Base-by-base conservation (phyloP, 1,284 basidiomycete genomes). In the Tilletia indica region DNA sequence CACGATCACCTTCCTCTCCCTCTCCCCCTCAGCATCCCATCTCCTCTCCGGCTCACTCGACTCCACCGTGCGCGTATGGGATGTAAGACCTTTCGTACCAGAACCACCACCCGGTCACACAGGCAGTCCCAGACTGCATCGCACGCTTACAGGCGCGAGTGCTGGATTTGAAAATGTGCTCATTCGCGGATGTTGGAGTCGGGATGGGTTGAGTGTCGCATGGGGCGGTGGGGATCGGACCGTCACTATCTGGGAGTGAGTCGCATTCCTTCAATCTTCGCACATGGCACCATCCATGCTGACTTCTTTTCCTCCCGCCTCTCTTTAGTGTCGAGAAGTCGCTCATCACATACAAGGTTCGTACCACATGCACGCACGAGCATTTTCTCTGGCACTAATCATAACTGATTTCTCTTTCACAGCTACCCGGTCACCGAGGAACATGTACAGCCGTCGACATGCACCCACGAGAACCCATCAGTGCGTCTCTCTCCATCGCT, bases 41-140 rank as follows among this genome's bases (percentile, higher is more conserved):
- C 74, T 85, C 11, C 71, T 83, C 12, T 78, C 79, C 4, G 77
- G 78, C 6, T 72, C 75, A 2, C 76, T 82, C 47, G 83, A 85
- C 70, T 80, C 82, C 68, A 79, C 80, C 0, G 61, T 82, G 0
- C 72, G 81, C 9, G 78, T 85, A 34, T 85, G 83, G 83, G 83
- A 85, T 56, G 80, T 85, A 3, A 73, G 81, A n/a, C 83, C 83
- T 1, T 85, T 83, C 68, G 83, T 82, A 34, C 80, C 81, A 0
- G 77, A 80, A 38, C 77, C 78, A 0, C 69, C 72, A 42, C 78
- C 77, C 0, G 73, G 77, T n/a, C 73, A 77, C 42, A 68, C 71
- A 54, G 38, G 72, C 31, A 75, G 76, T 39, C 75, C 80, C 3
- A 69, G 83, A 16, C 74, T 85, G 2, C 72, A 78, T 66, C 72